A percentile compares a stretch with the other conserved stretches of the same genome.
Conservation (phyloP, 257 asterid species). For the Capsicum baccatum region DNA sequence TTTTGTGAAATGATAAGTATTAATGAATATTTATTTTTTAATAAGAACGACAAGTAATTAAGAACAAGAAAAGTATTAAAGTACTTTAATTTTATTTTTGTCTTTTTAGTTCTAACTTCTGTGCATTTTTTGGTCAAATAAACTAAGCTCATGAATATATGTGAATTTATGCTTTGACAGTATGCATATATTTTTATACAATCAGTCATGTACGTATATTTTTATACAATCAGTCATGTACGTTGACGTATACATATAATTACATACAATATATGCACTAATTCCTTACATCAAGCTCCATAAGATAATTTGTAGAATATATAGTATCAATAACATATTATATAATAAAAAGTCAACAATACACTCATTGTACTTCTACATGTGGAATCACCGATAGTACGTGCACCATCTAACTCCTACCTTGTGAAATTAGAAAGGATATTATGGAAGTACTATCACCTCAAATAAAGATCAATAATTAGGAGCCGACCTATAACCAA, state of each 20-base stretch:
- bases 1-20: too few species aligned
- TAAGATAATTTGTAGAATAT: neutral
- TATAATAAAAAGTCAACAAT: neutral
- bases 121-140: neutral
- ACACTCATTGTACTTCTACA: too few species aligned
- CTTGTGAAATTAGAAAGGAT: rapidly evolving
- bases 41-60: too few species aligned
- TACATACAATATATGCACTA: too few species aligned
- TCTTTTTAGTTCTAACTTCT: neutral
- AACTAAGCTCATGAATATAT: neutral
- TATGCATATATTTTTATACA: neutral
- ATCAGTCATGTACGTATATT: neutral
- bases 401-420: neutral
- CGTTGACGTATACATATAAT: too few species aligned
- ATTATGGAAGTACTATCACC: neutral
- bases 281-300: neutral
- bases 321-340: neutral
- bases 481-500: too few species aligned
- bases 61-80: too few species aligned
- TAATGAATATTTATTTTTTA: too few species aligned
- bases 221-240: neutral
- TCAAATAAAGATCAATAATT: neutral
- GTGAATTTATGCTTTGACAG: neutral
- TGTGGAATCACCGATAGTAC: too few species aligned
- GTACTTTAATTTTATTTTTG: neutral